Evolutionary conservation across 805 yeast species (phyloP), one percentile per base, ranked within the genome.

Genomic region (Geotrichum ghanense): DNA sequence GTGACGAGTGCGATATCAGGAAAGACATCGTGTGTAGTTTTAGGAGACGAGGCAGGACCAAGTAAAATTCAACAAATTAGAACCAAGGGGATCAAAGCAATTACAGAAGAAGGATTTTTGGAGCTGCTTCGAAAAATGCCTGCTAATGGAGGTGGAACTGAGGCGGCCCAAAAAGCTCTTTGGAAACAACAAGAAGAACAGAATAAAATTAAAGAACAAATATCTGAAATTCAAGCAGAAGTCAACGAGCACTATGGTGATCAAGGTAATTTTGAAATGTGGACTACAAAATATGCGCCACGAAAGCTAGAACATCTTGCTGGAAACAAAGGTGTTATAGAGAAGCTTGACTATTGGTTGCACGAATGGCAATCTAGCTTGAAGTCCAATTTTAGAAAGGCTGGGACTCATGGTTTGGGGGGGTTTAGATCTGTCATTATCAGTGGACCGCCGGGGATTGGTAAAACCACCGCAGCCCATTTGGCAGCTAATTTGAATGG

Each of bases 1-100:
- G 95, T 90, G 17, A 85, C 67, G 0, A 79, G 85, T 55, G 76
- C 95, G 0, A 81, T 89, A 22, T 83, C 92, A 47, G 78, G 86
- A 9, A 85, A 82, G 57, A 92, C 98, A 0, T 76, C 87, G 21
- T 70, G 88, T 42, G 95, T 90, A 2, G 97, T 92, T 1, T 70
- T 92, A 23, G 98, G 98, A 5, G 87, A 75, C 45, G 97, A 92
- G 54, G 97, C 98, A 2, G 98, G 98, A 0, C 97, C 97, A 2
- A 79, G 87, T 14, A 92, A 92, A 63, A 78, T 92, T 40, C 76
- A 77, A 56, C 85, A 81, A 57, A 90, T 94, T 52, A 81, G 77
- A 56, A 75, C 78, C 45, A 68, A 79, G 52, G 73, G 76, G 6
- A 77, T 86, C 47, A 89, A 89, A 63, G 88, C 94, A 37, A 81